Evolutionary conservation across 1,284 basidiomycete species (phyloP), one percentile per base, ranked within the genome.

Genomic region (Nidula niveotomentosa): DNA sequence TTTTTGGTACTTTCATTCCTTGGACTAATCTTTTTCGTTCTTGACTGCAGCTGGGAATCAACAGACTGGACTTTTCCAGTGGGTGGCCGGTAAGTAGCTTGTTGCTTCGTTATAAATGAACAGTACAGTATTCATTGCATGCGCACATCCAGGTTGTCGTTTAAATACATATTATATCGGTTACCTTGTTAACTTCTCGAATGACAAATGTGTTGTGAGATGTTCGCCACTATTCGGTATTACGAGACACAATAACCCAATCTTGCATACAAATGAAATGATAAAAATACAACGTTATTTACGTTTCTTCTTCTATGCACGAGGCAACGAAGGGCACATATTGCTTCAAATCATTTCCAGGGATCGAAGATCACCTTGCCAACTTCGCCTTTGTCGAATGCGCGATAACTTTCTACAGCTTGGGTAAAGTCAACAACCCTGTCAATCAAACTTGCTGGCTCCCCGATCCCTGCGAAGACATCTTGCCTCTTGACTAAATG

Each of bases 361-460:
- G 86, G 86, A 68, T 88, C 81, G 62, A 92, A 90, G 33, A 91
- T 71, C 7, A 88, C 79, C 68, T 92, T 91, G 0, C 90, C 90
- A 43, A 85, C 80, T 63, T 79, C 73, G 13, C 85, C 85, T 65
- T 85, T 83, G 58, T 91, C 85, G 59, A 91, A 92, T 41, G 79
- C 74, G 36, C 76, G 73, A 65, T 90, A 92, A 46, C 73, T 75
- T 58, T 85, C 76, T 3, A 67, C 70, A 3, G 86, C 86, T 48
- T 84, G 71, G 44, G 78, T 71, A 30, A 91, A 74, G 35, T 74
- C 69, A 2, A 89, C 82, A 17, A 91, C 69, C 60, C 74, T 76
- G 57, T 91, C 88, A 41, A 91, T 81, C 45, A 91, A 69, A 54
- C 84, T 86, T 6, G 76, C 75, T 12, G 75, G 68, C 39, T 76